Evolutionary conservation across 2,329 filamentous ascomycete genomes (phyloP).

Genomic region (Fusarium globosum): DNA sequence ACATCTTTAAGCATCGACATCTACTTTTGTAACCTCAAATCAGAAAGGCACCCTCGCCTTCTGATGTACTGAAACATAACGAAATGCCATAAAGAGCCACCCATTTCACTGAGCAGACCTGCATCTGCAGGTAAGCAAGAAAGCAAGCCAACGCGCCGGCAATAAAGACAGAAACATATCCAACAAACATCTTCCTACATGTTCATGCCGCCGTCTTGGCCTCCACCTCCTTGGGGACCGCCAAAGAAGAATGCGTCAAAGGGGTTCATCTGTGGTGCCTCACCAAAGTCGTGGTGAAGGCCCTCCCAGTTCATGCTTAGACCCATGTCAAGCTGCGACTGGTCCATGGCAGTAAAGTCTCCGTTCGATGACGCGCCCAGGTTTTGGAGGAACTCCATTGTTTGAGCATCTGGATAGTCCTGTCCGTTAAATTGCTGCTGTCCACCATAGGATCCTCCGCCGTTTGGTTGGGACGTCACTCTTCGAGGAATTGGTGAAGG

Average conservation of each 20-base stretch:
- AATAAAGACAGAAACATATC: slow-evolving; percentile 21
- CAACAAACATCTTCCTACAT: slow-evolving; percentile 33
- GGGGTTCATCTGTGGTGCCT: slow-evolving; percentile 70
- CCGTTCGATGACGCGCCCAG: slow-evolving; percentile 52
- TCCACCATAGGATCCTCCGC: slow-evolving; percentile 47
- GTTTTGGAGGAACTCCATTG: slow-evolving; percentile 65
- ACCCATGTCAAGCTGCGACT: slow-evolving; percentile 70
- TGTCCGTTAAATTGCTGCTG: slow-evolving; percentile 51
- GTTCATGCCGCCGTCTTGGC: slow-evolving; percentile 43
- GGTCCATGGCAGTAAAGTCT: slow-evolving; percentile 51
- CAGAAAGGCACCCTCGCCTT: slow-evolving; percentile 13
- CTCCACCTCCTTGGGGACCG: slow-evolving; percentile 53
- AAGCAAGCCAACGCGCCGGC: slow-evolving; percentile 33
- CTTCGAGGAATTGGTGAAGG: slow-evolving; percentile 57
- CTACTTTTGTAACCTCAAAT: slow-evolving; percentile 8
- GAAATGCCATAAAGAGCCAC: slow-evolving; percentile 27
- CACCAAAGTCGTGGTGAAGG: slow-evolving; percentile 71
- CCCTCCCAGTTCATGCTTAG: slow-evolving; percentile 74
- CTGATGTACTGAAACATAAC: neutral
- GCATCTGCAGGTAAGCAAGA: slow-evolving; percentile 14
- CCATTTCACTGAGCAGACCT: slow-evolving; percentile 22
- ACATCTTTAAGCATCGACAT: neutral
- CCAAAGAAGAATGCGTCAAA: slow-evolving; percentile 82
- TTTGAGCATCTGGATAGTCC: slow-evolving; percentile 61
- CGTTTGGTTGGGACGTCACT: slow-evolving; percentile 50